These are phyloP conservation scores for Carallia pectinifolia DNA, from an alignment of 345 rosid genomes.

Conservation along the genomic window DNA sequence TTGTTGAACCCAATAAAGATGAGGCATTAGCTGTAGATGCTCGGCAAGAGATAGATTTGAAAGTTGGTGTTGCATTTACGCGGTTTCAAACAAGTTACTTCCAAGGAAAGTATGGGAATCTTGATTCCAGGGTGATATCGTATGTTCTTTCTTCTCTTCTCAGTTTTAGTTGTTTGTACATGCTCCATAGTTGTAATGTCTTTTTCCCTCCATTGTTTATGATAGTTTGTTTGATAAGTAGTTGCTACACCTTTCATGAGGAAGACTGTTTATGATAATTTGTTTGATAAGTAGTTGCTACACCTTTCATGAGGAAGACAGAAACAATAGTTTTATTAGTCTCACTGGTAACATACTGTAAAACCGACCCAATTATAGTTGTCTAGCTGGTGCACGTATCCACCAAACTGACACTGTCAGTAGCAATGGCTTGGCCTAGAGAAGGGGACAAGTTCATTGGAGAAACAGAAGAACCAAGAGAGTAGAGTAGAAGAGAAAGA, in stretches of 20 bases:
- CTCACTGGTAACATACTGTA: no score
- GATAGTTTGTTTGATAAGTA: neutral
- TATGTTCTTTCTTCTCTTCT: slow-evolving; percentile 43
- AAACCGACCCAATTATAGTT: no score
- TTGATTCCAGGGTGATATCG: slow-evolving; percentile 96
- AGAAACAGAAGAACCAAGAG: no score
- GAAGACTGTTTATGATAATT: neutral
- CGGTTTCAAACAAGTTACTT: slow-evolving; percentile 89
- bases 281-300: neutral
- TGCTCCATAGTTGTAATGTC: slow-evolving; percentile 1
- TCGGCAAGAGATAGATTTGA: slow-evolving; percentile 97
- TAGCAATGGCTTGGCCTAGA: no score
- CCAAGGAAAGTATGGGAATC: slow-evolving; percentile 94
- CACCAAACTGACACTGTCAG: no score
- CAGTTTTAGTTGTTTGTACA: slow-evolving; percentile 6
- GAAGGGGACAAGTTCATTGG: no score
- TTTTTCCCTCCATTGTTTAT: neutral
- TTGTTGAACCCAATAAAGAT: slow-evolving; percentile 72
- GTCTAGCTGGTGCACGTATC: no score
- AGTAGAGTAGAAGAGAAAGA: no score
- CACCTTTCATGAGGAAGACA: no score
- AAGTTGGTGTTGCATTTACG: slow-evolving; percentile 98
- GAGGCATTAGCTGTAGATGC: slow-evolving; percentile 98
- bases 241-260: no score
- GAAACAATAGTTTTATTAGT: no score